Base-by-base conservation (phyloP, 106 monocot genomes). In the Narthecium ossifragum region DNA sequence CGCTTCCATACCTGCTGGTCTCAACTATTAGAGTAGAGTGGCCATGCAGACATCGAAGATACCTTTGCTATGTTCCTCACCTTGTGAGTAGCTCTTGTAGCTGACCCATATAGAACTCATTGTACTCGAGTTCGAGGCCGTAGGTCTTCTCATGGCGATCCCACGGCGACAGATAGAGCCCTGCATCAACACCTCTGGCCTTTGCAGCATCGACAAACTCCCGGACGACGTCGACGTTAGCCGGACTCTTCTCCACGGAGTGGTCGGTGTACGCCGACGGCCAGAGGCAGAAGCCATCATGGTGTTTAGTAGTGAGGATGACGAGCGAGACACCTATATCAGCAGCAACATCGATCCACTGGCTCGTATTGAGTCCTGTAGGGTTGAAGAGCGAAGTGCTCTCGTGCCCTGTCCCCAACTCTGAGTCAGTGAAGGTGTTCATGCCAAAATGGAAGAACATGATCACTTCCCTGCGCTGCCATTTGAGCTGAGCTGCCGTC, bases 261-360 rank as follows among this genome's bases (percentile, higher is more conserved):
- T 93, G 85, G 18, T 68, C 64, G 5, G 85, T 93, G 72, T 85
- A 77, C 24, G 18, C 13, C 2, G 93, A 88, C 3, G 93, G 93
- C 93, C 93, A 93, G 20, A 93, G 69, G 82, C 88, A 93, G 85
- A 93, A 93, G 0, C 93, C 93, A 20, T 93, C 93, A 34, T 93
- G 93, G 66, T 93, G 93, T 65, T 93, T 93, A 5, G 85, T 76
- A 24, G 78, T 78, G 26, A 93, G 79, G 20, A 93, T 82, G 47
- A 71, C 93, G 20, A 85, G 85, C 1, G 85, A 80, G 17, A 57
- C 64, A 31, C 81, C 85, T 0, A 66, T 72, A 25, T 58, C 69
- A 4, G 62, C 73, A 1, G 85, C 93, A 0, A 58, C 78, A 11
- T 74, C 67, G 14, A 88, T 50, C 93, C 93, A 93, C 66, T 93